These are phyloP conservation scores for Mycena crocata DNA, from an alignment of 768 basidiomycete species.

Conservation along the genomic window DNA sequence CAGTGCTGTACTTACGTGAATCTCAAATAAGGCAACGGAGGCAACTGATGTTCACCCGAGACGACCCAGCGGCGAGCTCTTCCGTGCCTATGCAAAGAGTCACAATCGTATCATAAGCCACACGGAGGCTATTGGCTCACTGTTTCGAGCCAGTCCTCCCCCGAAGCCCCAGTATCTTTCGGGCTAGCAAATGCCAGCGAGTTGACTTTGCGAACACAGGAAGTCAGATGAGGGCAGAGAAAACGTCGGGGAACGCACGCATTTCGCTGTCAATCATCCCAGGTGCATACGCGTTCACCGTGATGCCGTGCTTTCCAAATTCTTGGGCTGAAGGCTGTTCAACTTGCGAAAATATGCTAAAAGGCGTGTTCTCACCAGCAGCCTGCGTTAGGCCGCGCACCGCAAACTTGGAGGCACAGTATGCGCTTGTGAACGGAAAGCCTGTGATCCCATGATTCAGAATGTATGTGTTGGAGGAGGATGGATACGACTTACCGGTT, in stretches of 20 bases:
- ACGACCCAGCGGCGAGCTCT: background rate
- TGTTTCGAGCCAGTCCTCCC: background rate
- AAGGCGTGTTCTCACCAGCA: background rate
- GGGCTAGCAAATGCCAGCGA: background rate
- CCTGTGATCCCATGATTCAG: conserved; percentile 17
- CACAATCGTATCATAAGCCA: background rate
- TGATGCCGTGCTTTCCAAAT: conserved; percentile 36
- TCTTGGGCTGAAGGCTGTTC: conserved; percentile 28
- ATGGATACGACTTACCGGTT: conserved; percentile 7
- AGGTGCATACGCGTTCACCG: conserved; percentile 43
- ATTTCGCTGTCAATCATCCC: conserved; percentile 34
- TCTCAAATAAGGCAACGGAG: background rate
- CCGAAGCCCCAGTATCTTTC: background rate
- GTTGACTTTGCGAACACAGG: background rate
- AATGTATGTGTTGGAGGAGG: background rate
- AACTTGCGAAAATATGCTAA: too few relatives aligned
- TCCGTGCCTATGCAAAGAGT: background rate
- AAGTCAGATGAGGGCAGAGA: too few relatives aligned
- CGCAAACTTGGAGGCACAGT: conserved; percentile 45
- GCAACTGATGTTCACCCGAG: background rate
- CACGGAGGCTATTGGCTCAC: background rate
- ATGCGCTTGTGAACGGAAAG: conserved; percentile 28
- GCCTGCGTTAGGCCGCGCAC: conserved; percentile 25
- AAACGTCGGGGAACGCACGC: too few relatives aligned
- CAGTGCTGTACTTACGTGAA: too few relatives aligned